Evolutionary conservation across 345 rosid species (phyloP).

Genomic region (Populus deltoides): DNA sequence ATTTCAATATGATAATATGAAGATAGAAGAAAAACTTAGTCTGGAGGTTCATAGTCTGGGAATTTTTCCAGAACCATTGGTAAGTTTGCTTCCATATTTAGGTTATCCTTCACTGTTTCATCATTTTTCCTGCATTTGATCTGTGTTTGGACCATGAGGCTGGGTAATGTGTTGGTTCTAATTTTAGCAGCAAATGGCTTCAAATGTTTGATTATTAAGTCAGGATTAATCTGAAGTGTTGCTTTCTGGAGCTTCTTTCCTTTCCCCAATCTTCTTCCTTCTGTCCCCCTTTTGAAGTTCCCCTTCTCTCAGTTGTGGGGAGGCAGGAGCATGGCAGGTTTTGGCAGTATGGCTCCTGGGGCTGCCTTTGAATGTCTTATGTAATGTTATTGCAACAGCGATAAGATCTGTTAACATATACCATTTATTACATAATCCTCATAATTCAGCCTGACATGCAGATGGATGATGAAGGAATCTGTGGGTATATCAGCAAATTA

Average conservation of each 20-base stretch:
- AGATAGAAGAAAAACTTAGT: constrained; percentile 60
- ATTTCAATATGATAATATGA: constrained; percentile 56
- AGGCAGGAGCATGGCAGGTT: background rate
- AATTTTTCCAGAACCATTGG: constrained; percentile 71
- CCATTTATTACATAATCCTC: constrained; percentile 16
- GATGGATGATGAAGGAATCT: constrained; percentile 61
- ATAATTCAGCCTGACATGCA: constrained; percentile 50
- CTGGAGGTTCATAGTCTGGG: constrained; percentile 84
- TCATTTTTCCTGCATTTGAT: background rate
- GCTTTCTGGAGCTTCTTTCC: background rate
- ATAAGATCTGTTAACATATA: background rate
- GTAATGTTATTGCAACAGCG: constrained; percentile 5
- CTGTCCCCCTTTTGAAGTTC: background rate
- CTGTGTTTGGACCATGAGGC: background rate
- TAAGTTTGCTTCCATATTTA: constrained; percentile 32
- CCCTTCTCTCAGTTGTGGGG: background rate
- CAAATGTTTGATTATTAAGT: background rate
- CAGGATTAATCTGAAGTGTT: background rate
- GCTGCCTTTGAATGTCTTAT: constrained; percentile 6
- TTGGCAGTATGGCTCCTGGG: background rate
- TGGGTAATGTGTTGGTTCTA: background rate
- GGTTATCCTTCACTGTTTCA: background rate
- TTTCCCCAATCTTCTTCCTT: background rate
- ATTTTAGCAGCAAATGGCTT: background rate
- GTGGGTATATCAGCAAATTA: constrained; percentile 52